These are phyloP conservation scores for Puccinia horiana DNA, from an alignment of 1,284 basidiomycete genomes.

Conservation along the genomic window DNA sequence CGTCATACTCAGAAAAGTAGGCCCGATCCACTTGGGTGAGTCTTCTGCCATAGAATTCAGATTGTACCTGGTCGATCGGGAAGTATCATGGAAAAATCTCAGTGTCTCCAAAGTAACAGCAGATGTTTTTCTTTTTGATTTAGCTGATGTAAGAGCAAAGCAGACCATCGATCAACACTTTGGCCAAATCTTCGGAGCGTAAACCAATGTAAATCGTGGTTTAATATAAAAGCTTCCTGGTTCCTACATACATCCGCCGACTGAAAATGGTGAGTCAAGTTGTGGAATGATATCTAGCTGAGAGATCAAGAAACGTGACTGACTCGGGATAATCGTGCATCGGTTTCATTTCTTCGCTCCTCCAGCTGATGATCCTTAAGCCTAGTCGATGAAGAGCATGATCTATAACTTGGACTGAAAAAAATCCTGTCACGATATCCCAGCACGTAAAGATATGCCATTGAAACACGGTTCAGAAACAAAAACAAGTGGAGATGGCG, in stretches of 20 bases:
- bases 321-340: conserved; percentile 78
- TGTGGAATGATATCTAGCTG: background rate
- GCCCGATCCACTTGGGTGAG: conserved; percentile 77
- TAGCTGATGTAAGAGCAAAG: background rate
- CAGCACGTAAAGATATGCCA: background rate
- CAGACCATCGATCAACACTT: conserved; percentile 58
- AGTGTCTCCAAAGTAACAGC: background rate
- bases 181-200: conserved; percentile 77
- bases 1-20: conserved; percentile 79
- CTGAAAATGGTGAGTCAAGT: background rate
- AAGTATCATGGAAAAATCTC: background rate
- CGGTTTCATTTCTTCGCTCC: conserved; percentile 74
- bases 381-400: conserved; percentile 77
- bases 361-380: conserved; percentile 77
- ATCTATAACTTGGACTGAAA: conserved; percentile 69
- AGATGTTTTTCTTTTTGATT: background rate
- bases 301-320: conserved; percentile 54
- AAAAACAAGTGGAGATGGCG: background rate
- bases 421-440: conserved; percentile 67
- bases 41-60: conserved; percentile 72
- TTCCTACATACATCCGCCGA: conserved; percentile 62
- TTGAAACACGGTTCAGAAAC: background rate
- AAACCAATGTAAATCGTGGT: conserved; percentile 85
- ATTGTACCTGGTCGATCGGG: conserved; percentile 73
- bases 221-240: conserved; percentile 84